Evolutionary conservation across 495 filamentous ascomycete genomes (phyloP).

Genomic region (Neurospora sp.): DNA sequence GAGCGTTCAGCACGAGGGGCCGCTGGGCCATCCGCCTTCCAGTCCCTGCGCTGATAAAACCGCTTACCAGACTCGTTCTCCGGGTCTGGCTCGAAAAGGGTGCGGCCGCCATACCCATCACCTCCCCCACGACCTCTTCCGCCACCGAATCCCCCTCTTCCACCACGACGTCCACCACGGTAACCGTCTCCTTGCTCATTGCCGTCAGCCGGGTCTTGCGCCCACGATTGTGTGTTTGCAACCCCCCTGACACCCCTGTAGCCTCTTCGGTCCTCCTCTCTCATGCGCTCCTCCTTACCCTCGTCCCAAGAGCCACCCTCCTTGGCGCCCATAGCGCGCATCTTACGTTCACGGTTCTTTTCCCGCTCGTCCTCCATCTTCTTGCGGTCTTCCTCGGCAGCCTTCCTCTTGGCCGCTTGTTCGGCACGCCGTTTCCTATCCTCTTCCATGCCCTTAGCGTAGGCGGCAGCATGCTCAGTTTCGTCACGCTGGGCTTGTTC

Average conservation of each 20-base stretch:
- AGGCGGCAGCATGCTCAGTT: conserved; percentile 38
- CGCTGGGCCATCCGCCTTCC: neutral
- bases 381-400: conserved; percentile 31
- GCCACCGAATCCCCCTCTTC: conserved; percentile 13
- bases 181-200: conserved; percentile 8
- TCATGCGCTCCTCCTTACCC: conserved; percentile 28
- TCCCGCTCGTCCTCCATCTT: conserved; percentile 42
- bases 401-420: conserved; percentile 26
- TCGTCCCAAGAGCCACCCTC: conserved; percentile 38
- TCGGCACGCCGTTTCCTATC: conserved; percentile 35
- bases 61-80: neutral
- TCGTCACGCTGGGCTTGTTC: conserved; percentile 43
- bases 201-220: conserved; percentile 8
- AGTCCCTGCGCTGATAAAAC: neutral
- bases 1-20: neutral
- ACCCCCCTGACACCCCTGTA: conserved; percentile 30
- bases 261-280: conserved; percentile 19
- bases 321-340: conserved; percentile 34
- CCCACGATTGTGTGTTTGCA: neutral
- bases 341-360: conserved; percentile 37
- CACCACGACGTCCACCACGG: conserved; percentile 17
- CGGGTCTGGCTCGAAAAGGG: neutral
- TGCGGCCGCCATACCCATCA: conserved; percentile 5
- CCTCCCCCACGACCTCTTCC: conserved; percentile 11
- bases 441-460: conserved; percentile 41